Evolutionary conservation across 306 rosid species (phyloP).

Genomic region (Sicyos edulis): DNA sequence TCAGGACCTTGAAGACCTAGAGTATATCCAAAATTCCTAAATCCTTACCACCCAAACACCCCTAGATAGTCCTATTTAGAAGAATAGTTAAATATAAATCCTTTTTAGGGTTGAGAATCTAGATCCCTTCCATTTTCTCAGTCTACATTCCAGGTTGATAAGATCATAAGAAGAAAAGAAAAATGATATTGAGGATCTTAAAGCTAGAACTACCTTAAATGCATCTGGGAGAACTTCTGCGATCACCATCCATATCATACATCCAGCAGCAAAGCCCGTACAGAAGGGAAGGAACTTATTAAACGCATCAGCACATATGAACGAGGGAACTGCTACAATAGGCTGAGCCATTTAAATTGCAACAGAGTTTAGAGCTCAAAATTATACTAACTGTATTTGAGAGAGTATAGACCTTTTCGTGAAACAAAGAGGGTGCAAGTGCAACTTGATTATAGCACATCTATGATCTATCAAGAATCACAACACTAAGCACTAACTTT

Average conservation of each 20-base stretch:
- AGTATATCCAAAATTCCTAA: neutral
- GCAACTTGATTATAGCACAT: constrained; percentile 6
- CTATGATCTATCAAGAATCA: neutral
- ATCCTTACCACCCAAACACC: neutral
- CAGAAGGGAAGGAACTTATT: constrained; percentile 93
- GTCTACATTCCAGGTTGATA: constrained; percentile 11
- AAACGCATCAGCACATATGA: constrained; percentile 95
- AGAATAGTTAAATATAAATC: neutral
- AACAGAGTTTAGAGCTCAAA: neutral
- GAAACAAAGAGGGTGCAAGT: neutral
- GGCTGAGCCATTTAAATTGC: constrained; percentile 53
- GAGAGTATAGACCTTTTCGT: neutral
- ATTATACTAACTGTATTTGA: neutral
- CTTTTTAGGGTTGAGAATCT: neutral
- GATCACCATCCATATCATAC: constrained; percentile 99
- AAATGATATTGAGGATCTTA: constrained; percentile 2
- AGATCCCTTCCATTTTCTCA: neutral
- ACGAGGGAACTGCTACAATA: constrained; percentile 94
- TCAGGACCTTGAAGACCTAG: neutral
- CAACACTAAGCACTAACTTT: neutral
- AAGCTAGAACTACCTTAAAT: constrained; percentile 56
- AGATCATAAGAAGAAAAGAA: neutral
- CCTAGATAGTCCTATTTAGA: neutral
- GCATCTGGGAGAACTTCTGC: constrained; percentile 99
- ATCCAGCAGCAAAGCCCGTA: constrained; percentile 98